Conservation (phyloP, 345 rosid species). For the Dovyalis caffra region DNA sequence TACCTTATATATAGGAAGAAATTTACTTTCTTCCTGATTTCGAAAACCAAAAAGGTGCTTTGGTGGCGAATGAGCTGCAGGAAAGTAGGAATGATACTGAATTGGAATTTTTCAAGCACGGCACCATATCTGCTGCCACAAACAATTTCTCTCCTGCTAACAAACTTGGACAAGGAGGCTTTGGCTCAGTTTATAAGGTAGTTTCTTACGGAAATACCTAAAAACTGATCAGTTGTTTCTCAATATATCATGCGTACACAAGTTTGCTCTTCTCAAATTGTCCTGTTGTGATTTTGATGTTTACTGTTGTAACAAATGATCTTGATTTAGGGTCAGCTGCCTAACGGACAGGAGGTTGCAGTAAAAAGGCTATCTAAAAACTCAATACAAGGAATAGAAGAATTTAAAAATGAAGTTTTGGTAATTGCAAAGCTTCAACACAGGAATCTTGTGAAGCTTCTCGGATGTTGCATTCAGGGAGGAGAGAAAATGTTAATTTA, state of each 20-base stretch:
- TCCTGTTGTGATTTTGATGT: too few species aligned
- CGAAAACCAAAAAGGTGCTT: too few species aligned
- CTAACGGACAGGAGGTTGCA: slow-evolving; percentile 5
- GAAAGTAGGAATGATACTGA: not conserved
- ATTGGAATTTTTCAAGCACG: too few species aligned
- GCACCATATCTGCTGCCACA: too few species aligned
- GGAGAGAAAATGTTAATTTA: slow-evolving; percentile 71
- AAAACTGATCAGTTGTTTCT: too few species aligned
- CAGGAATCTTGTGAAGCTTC: slow-evolving; percentile 11
- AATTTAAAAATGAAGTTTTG: slow-evolving; percentile 15
- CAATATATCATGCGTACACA: too few species aligned
- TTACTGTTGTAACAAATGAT: not conserved
- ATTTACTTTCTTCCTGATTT: too few species aligned
- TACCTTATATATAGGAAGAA: too few species aligned
- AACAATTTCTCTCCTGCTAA: too few species aligned
- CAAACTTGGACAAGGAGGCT: slow-evolving; percentile 18
- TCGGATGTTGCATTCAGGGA: slow-evolving; percentile 32
- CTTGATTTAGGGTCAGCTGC: slow-evolving; percentile 1
- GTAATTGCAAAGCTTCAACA: slow-evolving; percentile 21
- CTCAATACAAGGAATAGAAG: slow-evolving; percentile 10
- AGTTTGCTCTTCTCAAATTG: too few species aligned
- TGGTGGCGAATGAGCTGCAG: too few species aligned
- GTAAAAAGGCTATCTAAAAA: slow-evolving; percentile 7
- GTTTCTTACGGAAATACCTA: too few species aligned
- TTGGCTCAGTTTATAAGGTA: slow-evolving; percentile 18